phyloP scores from a whole-genome alignment of 2,329 filamentous ascomycete genomes.

The Teratosphaeria zuluensis region DNA sequence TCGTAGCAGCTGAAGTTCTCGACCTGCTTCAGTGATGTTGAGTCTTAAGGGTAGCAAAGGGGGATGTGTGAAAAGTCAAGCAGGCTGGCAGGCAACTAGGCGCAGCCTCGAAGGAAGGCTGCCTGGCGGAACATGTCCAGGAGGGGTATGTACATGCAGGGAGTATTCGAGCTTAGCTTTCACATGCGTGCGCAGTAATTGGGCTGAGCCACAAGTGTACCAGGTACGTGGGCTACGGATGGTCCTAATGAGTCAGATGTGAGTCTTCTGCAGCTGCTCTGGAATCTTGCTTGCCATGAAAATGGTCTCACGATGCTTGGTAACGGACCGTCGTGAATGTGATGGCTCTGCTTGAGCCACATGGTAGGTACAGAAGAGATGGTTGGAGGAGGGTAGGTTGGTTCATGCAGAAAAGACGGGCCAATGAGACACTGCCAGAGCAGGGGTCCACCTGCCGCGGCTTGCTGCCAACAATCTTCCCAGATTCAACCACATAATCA shows the following conservation, averaged over 20 bases:
- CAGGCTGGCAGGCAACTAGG: neutral
- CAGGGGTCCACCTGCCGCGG: neutral
- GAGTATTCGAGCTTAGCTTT: neutral
- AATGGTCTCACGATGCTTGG: neutral
- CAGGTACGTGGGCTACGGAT: neutral
- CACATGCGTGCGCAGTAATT: neutral
- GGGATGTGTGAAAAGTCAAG: neutral
- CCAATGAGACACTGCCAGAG: neutral
- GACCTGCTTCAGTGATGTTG: neutral
- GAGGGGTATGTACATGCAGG: neutral
- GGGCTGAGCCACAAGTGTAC: neutral
- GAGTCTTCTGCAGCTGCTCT: no score
- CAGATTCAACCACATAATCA: neutral
- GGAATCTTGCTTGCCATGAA: no score
- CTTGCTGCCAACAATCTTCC: conserved; percentile 2
- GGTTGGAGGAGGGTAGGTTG: no score
- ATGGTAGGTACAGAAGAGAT: neutral
- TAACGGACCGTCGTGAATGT: neutral
- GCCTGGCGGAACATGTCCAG: neutral
- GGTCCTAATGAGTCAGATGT: neutral
- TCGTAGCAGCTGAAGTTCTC: neutral
- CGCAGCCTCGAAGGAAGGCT: neutral
- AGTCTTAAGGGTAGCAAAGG: neutral
- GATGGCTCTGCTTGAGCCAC: neutral
- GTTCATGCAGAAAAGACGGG: neutral